These are phyloP conservation scores for Citrus reticulata DNA, from an alignment of 345 rosid species.

Conservation along the genomic window DNA sequence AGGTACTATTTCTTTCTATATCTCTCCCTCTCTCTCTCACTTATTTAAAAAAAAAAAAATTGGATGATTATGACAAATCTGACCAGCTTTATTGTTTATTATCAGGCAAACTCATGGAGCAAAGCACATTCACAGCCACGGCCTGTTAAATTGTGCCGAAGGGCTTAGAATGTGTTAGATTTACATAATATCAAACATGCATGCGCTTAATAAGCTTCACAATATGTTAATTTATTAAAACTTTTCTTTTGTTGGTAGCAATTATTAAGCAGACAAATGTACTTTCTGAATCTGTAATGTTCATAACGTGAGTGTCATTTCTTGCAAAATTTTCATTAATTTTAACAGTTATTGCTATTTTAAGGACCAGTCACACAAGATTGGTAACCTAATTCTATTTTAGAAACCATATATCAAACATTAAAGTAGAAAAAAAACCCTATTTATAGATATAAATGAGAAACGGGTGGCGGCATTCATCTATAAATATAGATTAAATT, in stretches of 20 bases:
- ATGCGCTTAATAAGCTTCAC: no score
- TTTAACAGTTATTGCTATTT: neutral
- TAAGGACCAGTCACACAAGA: neutral
- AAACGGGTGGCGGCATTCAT: neutral
- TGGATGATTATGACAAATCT: no score
- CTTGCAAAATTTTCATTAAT: neutral
- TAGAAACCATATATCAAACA: neutral
- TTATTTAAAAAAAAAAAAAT: neutral
- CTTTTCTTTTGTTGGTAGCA: no score
- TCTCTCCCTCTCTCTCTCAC: neutral
- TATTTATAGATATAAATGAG: neutral
- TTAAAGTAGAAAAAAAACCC: neutral
- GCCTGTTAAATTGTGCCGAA: no score
- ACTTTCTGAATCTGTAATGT: neutral
- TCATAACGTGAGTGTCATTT: neutral
- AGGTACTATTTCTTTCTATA: neutral
- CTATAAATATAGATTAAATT: neutral
- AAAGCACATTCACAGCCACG: no score
- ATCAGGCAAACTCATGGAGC: no score
- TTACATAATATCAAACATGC: no score
- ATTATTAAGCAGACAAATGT: no score
- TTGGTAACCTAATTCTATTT: slow-evolving; percentile 18
- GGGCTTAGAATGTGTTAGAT: no score
- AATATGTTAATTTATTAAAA: no score
- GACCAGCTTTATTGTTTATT: no score